Evolutionary conservation across 2,329 filamentous ascomycete genomes (phyloP).

Genomic region (Sphaerulina musiva): DNA sequence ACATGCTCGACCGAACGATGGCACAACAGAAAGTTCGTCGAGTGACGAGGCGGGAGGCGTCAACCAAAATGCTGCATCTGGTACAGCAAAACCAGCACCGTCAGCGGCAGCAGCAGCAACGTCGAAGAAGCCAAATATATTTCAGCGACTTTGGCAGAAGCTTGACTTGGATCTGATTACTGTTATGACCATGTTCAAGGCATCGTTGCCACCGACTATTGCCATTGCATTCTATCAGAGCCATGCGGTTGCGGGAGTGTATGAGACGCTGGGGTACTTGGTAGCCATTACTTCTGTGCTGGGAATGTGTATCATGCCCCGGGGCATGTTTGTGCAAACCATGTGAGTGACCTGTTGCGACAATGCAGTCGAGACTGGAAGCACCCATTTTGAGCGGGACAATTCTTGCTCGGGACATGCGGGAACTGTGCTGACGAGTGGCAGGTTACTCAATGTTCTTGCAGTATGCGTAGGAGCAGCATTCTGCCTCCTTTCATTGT

Average conservation of each 20-base stretch:
- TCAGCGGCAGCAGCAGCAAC: not conserved
- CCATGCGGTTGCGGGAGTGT: slow-evolving; percentile 44
- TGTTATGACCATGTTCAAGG: slow-evolving; percentile 32
- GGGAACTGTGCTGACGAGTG: slow-evolving; percentile 37
- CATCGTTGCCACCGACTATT: slow-evolving; percentile 32
- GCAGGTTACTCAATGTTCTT: slow-evolving; percentile 53
- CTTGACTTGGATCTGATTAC: slow-evolving; percentile 30
- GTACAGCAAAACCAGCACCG: too few relatives aligned
- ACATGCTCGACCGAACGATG: not conserved
- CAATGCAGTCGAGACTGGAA: not conserved
- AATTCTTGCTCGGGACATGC: not conserved
- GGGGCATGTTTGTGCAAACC: slow-evolving; percentile 65
- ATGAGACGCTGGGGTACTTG: slow-evolving; percentile 54
- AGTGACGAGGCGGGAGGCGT: not conserved
- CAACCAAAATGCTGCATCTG: not conserved
- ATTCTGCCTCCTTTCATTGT: slow-evolving; percentile 57
- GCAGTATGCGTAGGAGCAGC: slow-evolving; percentile 54
- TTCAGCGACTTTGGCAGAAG: slow-evolving; percentile 29
- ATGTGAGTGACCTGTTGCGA: slow-evolving; percentile 43
- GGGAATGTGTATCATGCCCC: slow-evolving; percentile 58
- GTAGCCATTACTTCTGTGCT: slow-evolving; percentile 60
- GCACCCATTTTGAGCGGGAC: not conserved
- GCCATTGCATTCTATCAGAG: slow-evolving; percentile 41
- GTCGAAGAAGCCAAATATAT: slow-evolving; percentile 20
- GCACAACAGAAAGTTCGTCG: not conserved